Percentiles rank a stretch among this genome's conserved stretches.
phyloP scores from a whole-genome alignment of 2,329 filamentous ascomycete genomes.

The Alternaria consortialis region DNA sequence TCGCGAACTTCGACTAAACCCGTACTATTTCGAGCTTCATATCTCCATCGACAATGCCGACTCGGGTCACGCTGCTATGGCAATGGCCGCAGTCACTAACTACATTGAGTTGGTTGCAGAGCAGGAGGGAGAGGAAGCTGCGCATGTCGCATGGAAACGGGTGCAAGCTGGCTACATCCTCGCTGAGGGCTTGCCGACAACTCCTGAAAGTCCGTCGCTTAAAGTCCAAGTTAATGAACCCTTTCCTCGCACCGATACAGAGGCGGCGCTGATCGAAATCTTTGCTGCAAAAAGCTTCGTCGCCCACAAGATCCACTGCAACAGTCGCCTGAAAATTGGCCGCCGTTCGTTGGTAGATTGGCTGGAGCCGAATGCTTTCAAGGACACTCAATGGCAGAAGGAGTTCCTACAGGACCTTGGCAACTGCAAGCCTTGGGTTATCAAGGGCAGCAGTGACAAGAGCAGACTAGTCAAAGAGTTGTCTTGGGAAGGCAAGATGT shows the following conservation, averaged over 20 bases:
- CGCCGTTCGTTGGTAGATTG: constrained; percentile 52
- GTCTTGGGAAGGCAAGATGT: constrained; percentile 60
- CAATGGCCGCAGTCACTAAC: constrained; percentile 46
- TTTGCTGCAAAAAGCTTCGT: constrained; percentile 53
- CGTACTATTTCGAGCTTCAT: constrained; percentile 62
- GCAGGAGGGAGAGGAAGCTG: constrained; percentile 40
- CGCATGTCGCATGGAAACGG: constrained; percentile 51
- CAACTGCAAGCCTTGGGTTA: constrained; percentile 54
- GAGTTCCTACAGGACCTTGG: constrained; percentile 51
- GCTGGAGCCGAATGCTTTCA: constrained; percentile 51
- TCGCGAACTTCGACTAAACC: constrained; percentile 54
- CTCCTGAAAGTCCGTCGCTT: constrained; percentile 28
- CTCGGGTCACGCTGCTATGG: constrained; percentile 61
- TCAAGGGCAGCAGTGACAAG: constrained; percentile 50
- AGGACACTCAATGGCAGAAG: constrained; percentile 43
- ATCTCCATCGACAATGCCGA: constrained; percentile 62
- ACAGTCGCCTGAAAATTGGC: constrained; percentile 53
- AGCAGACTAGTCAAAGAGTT: constrained; percentile 57
- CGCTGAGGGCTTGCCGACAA: constrained; percentile 37
- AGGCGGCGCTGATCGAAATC: constrained; percentile 34
- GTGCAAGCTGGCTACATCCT: constrained; percentile 57
- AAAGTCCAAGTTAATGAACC: constrained; percentile 12
- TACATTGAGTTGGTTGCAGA: constrained; percentile 50
- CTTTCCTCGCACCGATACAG: constrained; percentile 21
- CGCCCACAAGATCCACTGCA: constrained; percentile 54